A percentile compares a stretch with the other conserved stretches of the same genome.
Evolutionary conservation across 768 basidiomycete genomes (phyloP).

Genomic region (Tulasnella sp.): DNA sequence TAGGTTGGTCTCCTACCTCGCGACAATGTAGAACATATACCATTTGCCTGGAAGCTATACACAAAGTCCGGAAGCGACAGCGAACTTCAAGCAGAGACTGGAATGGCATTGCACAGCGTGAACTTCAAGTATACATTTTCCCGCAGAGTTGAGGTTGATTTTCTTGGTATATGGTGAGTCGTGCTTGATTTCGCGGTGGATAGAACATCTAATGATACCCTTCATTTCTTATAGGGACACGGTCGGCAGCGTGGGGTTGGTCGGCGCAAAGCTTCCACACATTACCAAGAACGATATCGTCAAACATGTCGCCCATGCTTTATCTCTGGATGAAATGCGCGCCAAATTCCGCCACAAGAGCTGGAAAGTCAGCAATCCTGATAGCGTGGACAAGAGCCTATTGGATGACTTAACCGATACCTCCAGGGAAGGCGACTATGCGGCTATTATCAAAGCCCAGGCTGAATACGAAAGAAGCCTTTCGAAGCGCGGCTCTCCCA

Average conservation of each 20-base stretch:
- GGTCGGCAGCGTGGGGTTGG: conserved; percentile 3
- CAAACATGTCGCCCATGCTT: conserved; percentile 22
- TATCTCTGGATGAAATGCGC: conserved; percentile 23
- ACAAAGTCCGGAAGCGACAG: conserved; percentile 34
- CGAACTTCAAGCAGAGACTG: conserved; percentile 20
- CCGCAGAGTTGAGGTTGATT: conserved; percentile 50
- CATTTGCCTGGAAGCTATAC: conserved; percentile 66
- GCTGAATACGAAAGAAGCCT: too few species aligned
- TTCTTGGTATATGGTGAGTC: conserved; percentile 62
- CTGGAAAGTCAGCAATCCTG: too few species aligned
- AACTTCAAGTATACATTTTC: conserved; percentile 67
- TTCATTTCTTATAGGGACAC: conserved; percentile 14
- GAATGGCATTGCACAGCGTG: conserved; percentile 21
- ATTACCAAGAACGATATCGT: conserved; percentile 14
- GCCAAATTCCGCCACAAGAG: conserved; percentile 22
- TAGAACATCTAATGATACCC: too few species aligned
- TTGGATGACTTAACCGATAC: too few species aligned
- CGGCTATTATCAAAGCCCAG: too few species aligned
- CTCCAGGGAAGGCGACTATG: not conserved
- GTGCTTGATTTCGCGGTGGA: not conserved
- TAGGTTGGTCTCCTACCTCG: conserved; percentile 55
- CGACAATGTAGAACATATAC: conserved; percentile 56
- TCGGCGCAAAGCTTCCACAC: conserved; percentile 5
- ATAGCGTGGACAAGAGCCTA: too few species aligned
- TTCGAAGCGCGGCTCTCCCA: too few species aligned